Evolutionary conservation across 2,329 filamentous ascomycete genomes (phyloP), one percentile per base, ranked within the genome.

Genomic region (Arthrobotrys musiformis): DNA sequence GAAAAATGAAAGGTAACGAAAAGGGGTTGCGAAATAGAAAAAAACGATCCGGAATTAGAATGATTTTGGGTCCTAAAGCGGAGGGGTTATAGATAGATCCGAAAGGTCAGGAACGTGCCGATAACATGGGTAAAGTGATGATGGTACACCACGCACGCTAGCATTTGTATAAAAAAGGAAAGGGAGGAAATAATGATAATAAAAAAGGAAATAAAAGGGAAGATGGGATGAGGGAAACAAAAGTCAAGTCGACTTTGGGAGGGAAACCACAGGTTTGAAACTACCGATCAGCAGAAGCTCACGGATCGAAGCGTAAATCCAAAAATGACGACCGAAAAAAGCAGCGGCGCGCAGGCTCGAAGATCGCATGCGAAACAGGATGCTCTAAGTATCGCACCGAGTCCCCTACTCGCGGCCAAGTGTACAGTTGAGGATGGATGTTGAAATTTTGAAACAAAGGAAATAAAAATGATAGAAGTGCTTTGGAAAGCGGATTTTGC

Each of bases 1-100:
- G 40, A 80, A 82, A 24, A 80, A 80, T 82, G 79, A 80, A 81
- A 81, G 79, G 81, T 80, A 80, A 78, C 5, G 19, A 80, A 78
- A 79, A 28, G 74, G 61, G 79, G 78, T 48, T 42, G 24, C 56
- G 35, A 62, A 48, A 54, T 19, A n/a, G 48, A 63, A 37, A 63
- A 37, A 52, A 54, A 54, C 64, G 52, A 60, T 40, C 70, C 58
- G 62, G 60, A 50, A 72, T 70, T 72, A 72, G 54, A 73, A 78
- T 64, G 74, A 50, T 73, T 66, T 64, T 62, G 37, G 33, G 63
- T 42, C 37, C 54, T 35, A 50, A 62, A 26, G 56, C 40, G 35
- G 40, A 50, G 46, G 63, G 48, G 24, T 46, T 54, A 52, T 37
- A 35, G 61, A 62, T 63, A 30, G 40, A 66, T 48, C 15, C 13